These are phyloP conservation scores for Medicago lupulina DNA, from an alignment of 306 rosid species.

Conservation along the genomic window DNA sequence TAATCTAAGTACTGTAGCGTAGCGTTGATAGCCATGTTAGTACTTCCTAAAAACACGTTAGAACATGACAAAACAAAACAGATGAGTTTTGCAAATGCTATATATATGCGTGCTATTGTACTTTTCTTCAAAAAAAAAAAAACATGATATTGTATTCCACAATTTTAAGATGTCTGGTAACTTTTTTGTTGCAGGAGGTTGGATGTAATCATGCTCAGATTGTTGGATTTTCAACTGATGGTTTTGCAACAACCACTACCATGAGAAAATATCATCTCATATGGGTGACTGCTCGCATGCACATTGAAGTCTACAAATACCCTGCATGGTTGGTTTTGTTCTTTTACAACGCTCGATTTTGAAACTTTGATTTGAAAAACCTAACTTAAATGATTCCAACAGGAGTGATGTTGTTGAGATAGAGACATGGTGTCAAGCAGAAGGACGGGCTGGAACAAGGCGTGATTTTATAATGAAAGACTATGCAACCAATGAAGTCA, in stretches of 20 bases:
- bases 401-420: slow-evolving; percentile 98
- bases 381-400: slow-evolving; percentile 38
- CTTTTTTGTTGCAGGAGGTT: slow-evolving; percentile 75
- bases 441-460: slow-evolving; percentile 92
- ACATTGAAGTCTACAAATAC: slow-evolving; percentile 93
- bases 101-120: not conserved
- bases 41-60: not conserved
- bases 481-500: slow-evolving; percentile 69
- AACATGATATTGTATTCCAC: slow-evolving; percentile 16
- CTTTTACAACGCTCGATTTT: slow-evolving; percentile 21
- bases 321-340: slow-evolving; percentile 79
- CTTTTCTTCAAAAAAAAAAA: no score
- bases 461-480: slow-evolving; percentile 94
- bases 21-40: not conserved
- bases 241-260: slow-evolving; percentile 91
- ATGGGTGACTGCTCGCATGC: slow-evolving; percentile 99
- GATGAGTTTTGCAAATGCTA: not conserved
- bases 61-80: not conserved
- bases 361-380: slow-evolving; percentile 26
- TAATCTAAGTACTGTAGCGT: no score
- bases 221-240: slow-evolving; percentile 94
- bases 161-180: slow-evolving; percentile 26
- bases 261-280: slow-evolving; percentile 95
- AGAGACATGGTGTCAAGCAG: slow-evolving; percentile 95
- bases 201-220: slow-evolving; percentile 97